Evolutionary conservation across 176 grass and related monocot genomes (phyloP).

Genomic region (Zea luxurians): DNA sequence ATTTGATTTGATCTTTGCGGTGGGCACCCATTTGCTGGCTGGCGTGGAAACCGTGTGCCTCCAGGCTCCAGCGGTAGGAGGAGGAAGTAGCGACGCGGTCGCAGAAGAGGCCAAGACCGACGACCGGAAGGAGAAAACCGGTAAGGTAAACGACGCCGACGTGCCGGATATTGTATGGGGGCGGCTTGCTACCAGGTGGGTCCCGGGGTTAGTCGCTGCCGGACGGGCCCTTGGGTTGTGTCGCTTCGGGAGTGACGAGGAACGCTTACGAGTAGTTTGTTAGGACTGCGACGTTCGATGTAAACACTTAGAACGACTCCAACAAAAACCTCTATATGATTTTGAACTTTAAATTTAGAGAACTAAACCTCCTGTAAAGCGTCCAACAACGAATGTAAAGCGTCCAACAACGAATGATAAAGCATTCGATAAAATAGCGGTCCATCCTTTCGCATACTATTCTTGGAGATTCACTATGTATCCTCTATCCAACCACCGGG

Average conservation of each 20-base stretch:
- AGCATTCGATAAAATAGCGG: too few relatives aligned
- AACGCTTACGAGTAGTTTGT: not conserved
- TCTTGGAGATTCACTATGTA: too few relatives aligned
- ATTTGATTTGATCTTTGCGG: slow-evolving; percentile 45
- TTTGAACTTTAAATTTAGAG: too few relatives aligned
- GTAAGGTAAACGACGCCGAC: slow-evolving; percentile 60
- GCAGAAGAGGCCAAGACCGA: slow-evolving; percentile 33
- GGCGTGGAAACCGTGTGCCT: slow-evolving; percentile 54
- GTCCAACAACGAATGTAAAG: too few relatives aligned
- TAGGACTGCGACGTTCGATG: not conserved
- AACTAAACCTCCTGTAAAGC: too few relatives aligned
- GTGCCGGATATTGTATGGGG: slow-evolving; percentile 29
- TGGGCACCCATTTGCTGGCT: not conserved
- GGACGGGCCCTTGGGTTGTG: too few relatives aligned
- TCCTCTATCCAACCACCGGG: too few relatives aligned
- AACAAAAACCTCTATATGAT: too few relatives aligned
- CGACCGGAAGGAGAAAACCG: slow-evolving; percentile 33
- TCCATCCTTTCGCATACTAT: too few relatives aligned
- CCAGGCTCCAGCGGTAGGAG: not conserved
- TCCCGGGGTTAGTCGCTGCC: not conserved
- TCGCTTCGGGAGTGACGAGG: slow-evolving; percentile 10
- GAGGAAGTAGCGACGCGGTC: not conserved
- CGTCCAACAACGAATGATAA: too few relatives aligned
- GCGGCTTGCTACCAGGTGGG: slow-evolving; percentile 18
- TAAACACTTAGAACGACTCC: not conserved